Percentiles rank a stretch among this genome's conserved stretches.
Conservation (phyloP, 192 early-diverging fungal species). For the Glomus cerebriforme region DNA sequence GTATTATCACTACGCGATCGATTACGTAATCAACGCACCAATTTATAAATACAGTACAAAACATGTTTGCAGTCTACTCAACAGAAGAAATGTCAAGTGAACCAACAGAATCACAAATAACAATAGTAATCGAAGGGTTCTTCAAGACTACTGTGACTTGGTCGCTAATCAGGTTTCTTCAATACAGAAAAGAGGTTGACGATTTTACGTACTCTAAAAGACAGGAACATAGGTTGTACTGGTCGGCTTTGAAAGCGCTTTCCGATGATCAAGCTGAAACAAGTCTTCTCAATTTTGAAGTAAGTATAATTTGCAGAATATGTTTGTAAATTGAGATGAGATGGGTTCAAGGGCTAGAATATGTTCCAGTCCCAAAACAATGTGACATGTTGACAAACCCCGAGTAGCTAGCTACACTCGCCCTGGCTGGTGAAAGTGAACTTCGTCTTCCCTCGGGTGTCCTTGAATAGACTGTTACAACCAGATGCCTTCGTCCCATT, state of each 20-base stretch:
- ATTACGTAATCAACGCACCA: no score
- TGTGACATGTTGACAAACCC: conserved; percentile 1
- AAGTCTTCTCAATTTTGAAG: conserved; percentile 22
- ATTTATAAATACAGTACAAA: no score
- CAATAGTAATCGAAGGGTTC: conserved; percentile 2
- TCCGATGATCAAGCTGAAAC: conserved; percentile 22
- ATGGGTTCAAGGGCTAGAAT: conserved; percentile 35
- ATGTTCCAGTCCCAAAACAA: conserved; percentile 3
- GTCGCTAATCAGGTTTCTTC: conserved; percentile 14
- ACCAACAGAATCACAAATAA: not conserved
- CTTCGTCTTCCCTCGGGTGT: conserved; percentile 27
- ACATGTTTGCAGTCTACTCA: no score
- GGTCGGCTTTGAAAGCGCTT: not conserved
- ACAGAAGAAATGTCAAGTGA: not conserved
- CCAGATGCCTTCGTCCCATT: conserved; percentile 9
- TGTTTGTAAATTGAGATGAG: conserved; percentile 16
- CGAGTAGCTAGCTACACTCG: conserved; percentile 17
- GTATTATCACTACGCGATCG: no score
- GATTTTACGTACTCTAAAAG: conserved; percentile 20
- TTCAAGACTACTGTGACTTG: conserved; percentile 6
- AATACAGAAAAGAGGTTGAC: conserved; percentile 22
- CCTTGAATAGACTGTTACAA: conserved; percentile 30
- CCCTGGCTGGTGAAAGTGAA: conserved; percentile 28
- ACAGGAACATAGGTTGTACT: conserved; percentile 24
- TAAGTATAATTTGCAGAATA: not conserved